A percentile compares a stretch with the other conserved stretches of the same genome.
phyloP scores from a whole-genome alignment of 2,329 filamentous ascomycete species.

The Colletotrichum neosansevieriae region DNA sequence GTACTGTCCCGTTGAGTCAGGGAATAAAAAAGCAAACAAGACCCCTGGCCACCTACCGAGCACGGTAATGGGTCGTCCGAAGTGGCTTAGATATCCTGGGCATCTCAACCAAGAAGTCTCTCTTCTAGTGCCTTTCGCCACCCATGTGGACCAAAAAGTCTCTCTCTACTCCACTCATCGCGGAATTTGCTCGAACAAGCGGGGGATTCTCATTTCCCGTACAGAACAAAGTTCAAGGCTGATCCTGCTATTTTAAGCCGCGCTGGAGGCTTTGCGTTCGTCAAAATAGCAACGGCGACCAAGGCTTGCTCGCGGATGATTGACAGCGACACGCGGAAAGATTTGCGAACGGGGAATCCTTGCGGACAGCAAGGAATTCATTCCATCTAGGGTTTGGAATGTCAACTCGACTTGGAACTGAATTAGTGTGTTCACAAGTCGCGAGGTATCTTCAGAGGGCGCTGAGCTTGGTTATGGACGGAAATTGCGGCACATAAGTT shows the following conservation, averaged over 20 bases:
- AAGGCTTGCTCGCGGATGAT: slow-evolving; percentile 11
- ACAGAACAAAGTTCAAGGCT: slow-evolving; percentile 22
- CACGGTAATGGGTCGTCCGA: slow-evolving; percentile 29
- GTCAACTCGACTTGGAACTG: too few species aligned
- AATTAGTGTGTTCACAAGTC: too few species aligned
- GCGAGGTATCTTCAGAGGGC: too few species aligned
- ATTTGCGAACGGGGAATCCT: slow-evolving; percentile 6
- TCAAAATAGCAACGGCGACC: slow-evolving; percentile 26
- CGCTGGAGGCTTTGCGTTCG: slow-evolving; percentile 2
- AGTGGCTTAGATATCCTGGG: slow-evolving; percentile 29
- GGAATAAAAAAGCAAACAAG: slow-evolving; percentile 7
- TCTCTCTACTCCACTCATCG: slow-evolving; percentile 12
- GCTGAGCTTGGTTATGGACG: too few species aligned
- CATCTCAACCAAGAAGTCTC: slow-evolving; percentile 7
- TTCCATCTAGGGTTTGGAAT: neutral
- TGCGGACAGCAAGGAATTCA: neutral
- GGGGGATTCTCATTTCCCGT: slow-evolving; percentile 36
- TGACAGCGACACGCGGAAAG: slow-evolving; percentile 22
- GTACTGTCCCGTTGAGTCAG: slow-evolving; percentile 5
- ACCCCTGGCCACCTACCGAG: neutral
- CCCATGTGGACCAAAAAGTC: too few species aligned
- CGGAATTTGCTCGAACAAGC: slow-evolving; percentile 23
- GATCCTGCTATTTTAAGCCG: slow-evolving; percentile 29
- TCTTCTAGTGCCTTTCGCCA: too few species aligned
- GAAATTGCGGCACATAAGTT: too few species aligned